phyloP scores from a whole-genome alignment of 2,329 filamentous ascomycete genomes.

The Phaeophleospora eucalypticola region DNA sequence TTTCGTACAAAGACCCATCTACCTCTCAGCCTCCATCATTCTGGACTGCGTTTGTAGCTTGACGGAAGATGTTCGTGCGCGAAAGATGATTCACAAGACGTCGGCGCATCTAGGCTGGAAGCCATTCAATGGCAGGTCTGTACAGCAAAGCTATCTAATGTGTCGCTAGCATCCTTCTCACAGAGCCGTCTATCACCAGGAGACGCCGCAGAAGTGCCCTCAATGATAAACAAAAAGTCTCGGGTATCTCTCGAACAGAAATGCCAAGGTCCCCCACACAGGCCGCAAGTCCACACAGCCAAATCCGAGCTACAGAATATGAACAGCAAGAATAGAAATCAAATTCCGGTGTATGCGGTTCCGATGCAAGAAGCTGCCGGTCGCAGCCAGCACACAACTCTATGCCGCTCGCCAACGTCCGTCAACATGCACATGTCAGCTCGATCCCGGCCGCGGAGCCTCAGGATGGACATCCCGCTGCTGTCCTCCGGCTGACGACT shows the following conservation, averaged over 20 bases:
- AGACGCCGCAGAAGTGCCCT: neutral
- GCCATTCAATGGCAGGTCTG: slow-evolving; percentile 3
- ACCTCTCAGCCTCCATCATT: too few species aligned
- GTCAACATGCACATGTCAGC: slow-evolving; percentile 11
- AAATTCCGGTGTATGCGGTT: neutral
- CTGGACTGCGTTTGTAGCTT: too few species aligned
- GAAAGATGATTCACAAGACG: too few species aligned
- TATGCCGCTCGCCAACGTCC: neutral
- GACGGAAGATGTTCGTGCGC: too few species aligned
- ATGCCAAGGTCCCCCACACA: slow-evolving; percentile 1
- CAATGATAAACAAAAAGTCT: neutral
- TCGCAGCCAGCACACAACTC: neutral
- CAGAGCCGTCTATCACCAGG: neutral
- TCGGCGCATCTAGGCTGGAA: too few species aligned
- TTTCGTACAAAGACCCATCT: too few species aligned
- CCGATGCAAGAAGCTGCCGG: neutral
- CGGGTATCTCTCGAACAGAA: slow-evolving; percentile 2
- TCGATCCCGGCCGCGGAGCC: slow-evolving; percentile 17
- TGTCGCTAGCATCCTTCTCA: neutral
- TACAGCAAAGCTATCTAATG: slow-evolving; percentile 1
- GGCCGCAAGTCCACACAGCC: neutral
- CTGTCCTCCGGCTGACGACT: neutral
- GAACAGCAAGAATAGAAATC: neutral
- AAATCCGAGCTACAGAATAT: neutral
- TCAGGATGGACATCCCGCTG: slow-evolving; percentile 15